Base-by-base conservation (phyloP, 768 basidiomycete genomes). In the Cyclocybe cylindracea region DNA sequence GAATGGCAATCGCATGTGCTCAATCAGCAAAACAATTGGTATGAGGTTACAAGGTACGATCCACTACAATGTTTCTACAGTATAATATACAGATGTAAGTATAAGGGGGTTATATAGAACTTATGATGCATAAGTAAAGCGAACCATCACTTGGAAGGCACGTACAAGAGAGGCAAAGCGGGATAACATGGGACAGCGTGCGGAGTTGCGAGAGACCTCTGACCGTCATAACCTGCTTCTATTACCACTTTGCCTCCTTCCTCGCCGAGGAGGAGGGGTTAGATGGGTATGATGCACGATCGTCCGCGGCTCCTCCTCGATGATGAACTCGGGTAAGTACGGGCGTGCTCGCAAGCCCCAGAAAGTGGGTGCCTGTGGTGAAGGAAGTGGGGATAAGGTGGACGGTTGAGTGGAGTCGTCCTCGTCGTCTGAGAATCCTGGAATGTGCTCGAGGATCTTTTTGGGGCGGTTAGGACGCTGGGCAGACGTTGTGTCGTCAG, bases 381-480 rank as follows among this genome's bases (percentile, higher is more conserved):
- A 46, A 14, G 32, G 33, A 19, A 5, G 44, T 9, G 45, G 33
- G 2, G 39, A 24, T 41, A n/a, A 18, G 19, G 42, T 19, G 11
- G 36, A 41, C 35, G 19, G 24, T 32, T 10, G 29, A 11, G 44
- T 39, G 35, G 11, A 13, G 36, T 48, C 52, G 18, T 50, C 49
- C 16, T 50, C 49, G 24, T 55, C 49, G 24, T 50, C 54, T n/a
- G 38, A 38, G 8, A 50, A 50, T n/a, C 44, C 49, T n/a, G 54
- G 54, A n/a, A 50, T 50, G 6, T 50, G 10, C 6, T 50, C 10
- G 5, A 50, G 24, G 39, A 55, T 55, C 19, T 55, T 55, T 10
- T 29, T 43, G 24, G 24, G 24, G 24, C 24, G 1, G 24, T 24
- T 24, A 3, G 24, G 24, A 24, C 24, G 24, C 24, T 24, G 5